Percentiles rank a stretch among this genome's conserved stretches.
These are phyloP conservation scores for Misopates orontium DNA, from an alignment of 257 asterid species.

Conservation along the genomic window DNA sequence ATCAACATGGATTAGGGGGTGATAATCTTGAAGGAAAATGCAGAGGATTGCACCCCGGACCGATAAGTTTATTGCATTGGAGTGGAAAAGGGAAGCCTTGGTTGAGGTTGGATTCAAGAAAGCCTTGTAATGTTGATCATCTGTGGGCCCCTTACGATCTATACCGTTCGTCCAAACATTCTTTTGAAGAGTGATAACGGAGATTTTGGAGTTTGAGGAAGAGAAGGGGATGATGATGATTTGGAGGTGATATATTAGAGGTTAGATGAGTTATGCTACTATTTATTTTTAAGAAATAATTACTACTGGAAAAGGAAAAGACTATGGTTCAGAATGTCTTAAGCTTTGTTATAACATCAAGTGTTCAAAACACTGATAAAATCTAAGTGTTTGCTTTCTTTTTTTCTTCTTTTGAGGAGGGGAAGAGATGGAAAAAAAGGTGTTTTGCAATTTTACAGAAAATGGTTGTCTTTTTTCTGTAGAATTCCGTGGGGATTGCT, in stretches of 20 bases:
- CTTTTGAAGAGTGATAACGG: constrained; percentile 47
- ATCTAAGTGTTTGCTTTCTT: not conserved
- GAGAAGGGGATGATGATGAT: constrained; percentile 14
- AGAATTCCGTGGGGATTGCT: constrained; percentile 4
- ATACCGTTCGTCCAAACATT: constrained; percentile 41
- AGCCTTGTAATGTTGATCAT: constrained; percentile 68
- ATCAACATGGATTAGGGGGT: constrained; percentile 79
- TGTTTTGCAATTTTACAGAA: constrained; percentile 2
- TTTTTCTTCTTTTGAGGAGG: not conserved
- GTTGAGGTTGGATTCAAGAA: constrained; percentile 70
- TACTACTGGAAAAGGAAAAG: not conserved
- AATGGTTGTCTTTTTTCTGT: not conserved
- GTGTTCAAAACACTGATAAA: not conserved
- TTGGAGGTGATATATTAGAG: constrained; percentile 5
- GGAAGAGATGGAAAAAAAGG: not conserved
- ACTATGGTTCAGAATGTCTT: no score
- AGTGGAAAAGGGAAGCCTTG: constrained; percentile 90
- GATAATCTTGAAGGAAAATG: constrained; percentile 74
- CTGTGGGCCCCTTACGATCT: constrained; percentile 88
- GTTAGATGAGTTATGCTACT: not conserved
- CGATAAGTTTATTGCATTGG: constrained; percentile 73
- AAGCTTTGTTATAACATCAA: not conserved
- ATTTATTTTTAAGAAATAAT: not conserved
- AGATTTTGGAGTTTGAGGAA: not conserved
- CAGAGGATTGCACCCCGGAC: constrained; percentile 70